Base-by-base conservation (phyloP, 768 basidiomycete genomes). In the Boletus patriciae region DNA sequence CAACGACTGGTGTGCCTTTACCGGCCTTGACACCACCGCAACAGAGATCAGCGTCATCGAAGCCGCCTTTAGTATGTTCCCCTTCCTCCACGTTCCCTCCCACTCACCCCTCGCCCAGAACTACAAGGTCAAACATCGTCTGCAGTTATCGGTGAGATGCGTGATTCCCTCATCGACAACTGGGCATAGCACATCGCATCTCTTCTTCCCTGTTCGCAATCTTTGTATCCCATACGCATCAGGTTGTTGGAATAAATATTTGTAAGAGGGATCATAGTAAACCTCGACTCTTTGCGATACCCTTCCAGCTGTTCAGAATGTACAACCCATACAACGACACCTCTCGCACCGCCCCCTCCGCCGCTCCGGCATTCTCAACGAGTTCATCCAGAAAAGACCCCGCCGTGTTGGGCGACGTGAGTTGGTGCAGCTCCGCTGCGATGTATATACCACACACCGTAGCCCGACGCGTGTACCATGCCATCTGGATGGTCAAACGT, bases 1-100 rank as follows among this genome's bases (percentile, higher is more conserved):
- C 55, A 99, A 99, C 67, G 97, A 98, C 72, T 98, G 97, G 97
- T 93, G 92, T 76, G 97, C 97, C 11, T 98, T 98, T 75, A 94
- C 94, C n/a, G 97, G 97, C 36, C 80, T 97, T 29, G 97, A 99
- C 69, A 98, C 97, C 58, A 99, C 97, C n/a, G 97, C 97, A 40
- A 98, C 96, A 51, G 97, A 99, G 74, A 93, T 98, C 72, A 92
- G 89, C 66, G 96, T 99, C 38, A 97, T 98, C 65, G 97, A 99
- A 72, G 94, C 95, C 27, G 82, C 94, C 49, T 99, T 99, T 80
- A 94, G 94, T 96, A 67, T 66, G 94, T 85, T 29, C 16, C 38
- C 21, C 16, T 37, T 52, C 48, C 29, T 55, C 33, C 25, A 21
- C 40, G 18, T 45, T 52, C 10, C n/a, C n/a, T 40, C 19, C 13